Percentiles rank a stretch among this genome's conserved stretches.
Conservation (phyloP, 306 rosid genomes). For the Trichosanthes cucumerina region DNA sequence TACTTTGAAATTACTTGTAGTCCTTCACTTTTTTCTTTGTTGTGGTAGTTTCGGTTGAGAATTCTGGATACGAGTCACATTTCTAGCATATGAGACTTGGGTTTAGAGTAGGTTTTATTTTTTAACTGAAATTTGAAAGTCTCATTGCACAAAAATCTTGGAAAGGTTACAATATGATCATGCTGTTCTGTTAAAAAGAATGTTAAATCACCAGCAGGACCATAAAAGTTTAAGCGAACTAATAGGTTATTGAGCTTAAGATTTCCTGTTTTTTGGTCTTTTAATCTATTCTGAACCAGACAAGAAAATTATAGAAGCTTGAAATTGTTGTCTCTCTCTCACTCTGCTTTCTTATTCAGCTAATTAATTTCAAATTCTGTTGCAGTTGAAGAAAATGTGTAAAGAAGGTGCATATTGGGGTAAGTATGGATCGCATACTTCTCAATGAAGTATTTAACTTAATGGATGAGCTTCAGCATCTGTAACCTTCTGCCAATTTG, state of each 20-base stretch:
- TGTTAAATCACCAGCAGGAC: not conserved
- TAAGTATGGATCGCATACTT: slow-evolving; percentile 24
- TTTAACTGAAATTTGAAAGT: not conserved
- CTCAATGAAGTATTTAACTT: not conserved
- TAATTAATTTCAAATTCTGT: slow-evolving; percentile 20
- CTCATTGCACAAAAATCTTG: not conserved
- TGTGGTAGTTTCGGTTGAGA: not conserved
- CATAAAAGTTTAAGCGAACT: not conserved
- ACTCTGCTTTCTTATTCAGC: slow-evolving; percentile 9
- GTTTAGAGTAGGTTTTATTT: not conserved
- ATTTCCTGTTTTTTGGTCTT: not conserved
- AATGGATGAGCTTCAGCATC: not conserved
- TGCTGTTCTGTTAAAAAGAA: not conserved
- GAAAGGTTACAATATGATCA: not conserved
- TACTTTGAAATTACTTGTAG: not conserved
- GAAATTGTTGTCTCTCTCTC: not conserved
- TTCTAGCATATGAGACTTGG: not conserved
- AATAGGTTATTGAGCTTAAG: not conserved
- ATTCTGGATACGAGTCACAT: not conserved
- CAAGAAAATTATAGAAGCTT: not conserved
- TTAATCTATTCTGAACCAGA: not conserved
- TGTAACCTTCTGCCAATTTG: not conserved
- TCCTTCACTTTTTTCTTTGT: not conserved
- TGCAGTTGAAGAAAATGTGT: slow-evolving; percentile 97
- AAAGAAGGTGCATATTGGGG: slow-evolving; percentile 98